Evolutionary conservation across 345 rosid species (phyloP), one percentile per base, ranked within the genome.

Genomic region (Sisymbrium irio): DNA sequence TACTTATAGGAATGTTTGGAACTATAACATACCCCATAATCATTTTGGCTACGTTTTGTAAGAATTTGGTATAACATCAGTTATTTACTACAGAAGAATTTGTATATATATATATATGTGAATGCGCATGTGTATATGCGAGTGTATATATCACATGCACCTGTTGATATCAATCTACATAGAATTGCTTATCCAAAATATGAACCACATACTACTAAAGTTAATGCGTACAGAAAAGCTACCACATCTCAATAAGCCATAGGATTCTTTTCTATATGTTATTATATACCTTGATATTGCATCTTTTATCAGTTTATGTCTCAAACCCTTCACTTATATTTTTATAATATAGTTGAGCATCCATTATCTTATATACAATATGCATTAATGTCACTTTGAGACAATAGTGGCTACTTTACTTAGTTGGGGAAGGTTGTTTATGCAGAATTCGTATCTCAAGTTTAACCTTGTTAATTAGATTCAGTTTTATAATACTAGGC

Each of bases 361-460:
- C 80, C 80, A 77, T 77, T 70, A 77, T 63, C 66, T 70, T 36
- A 37, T 54, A 46, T 53, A 56, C 35, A 77, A 77, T 70, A 70
- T 70, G 72, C 54, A 70, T 64, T 44, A 45, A 53, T 69, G 53
- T 46, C 50, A 42, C 71, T 76, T 62, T 62, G 44, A 76, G 54
- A 67, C 78, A 67, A 67, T 67, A 67, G 74, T 68, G 74, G 79
- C 71, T 64, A 55, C 80, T 77, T 77, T 77, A 63, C 66, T 62
- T 69, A 62, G 70, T 62, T 70, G 80, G 53, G 71, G 72, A 77
- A 77, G 71, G 80, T 77, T 67, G 80, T 77, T 67, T 27, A 10
- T 64, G 42, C 63, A 66, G 44, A 70, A 56, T 70, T 70, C 30
- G 36, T 77, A 63, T 70, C 75, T 63, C 19, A 56, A 69, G 1